Evolutionary conservation across 2,329 filamentous ascomycete species (phyloP), one percentile per base, ranked within the genome.

Genomic region (Hypoxylon sp.): DNA sequence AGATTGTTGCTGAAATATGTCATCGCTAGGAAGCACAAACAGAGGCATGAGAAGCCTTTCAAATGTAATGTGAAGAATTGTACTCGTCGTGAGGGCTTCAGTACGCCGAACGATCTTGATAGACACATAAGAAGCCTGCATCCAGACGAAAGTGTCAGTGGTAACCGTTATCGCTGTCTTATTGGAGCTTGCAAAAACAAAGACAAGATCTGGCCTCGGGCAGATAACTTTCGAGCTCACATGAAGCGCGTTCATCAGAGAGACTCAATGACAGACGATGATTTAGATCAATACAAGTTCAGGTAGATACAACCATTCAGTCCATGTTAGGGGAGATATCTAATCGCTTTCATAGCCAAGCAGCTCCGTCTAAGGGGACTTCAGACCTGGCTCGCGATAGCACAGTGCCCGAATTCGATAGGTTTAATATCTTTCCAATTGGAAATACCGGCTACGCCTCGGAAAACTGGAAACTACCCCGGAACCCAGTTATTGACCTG

Each of bases 181-280:
- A 80, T 86, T 5, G 79, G 79, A 5, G 74, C 80, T 14, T 93
- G 91, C 73, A 82, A 80, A 23, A 86, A 82, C 23, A 89, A 83
- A 67, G 82, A 82, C 1, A 97, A 97, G 77, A 81, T 85, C 36
- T 97, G 93, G 93, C 91, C 91, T 0, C 87, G 94, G 21, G 83
- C 90, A 55, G 94, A 98, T 78, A 98, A 98, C 75, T 97, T 97
- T 78, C 90, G 90, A 67, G 89, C 91, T 36, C 94, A 98, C 76
- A 84, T 97, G 49, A 83, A 81, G 53, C 87, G 90, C 10, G 88
- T 93, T 73, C 94, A 97, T 76, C 67, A 70, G 0, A 76, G 78
- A 2, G 28, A 75, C 0, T 76, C 83, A 9, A 62, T 65, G 2
- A 65, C 76, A 2, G 82, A 83, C 2, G 78, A 80, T 17, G 79